Base-by-base conservation (phyloP, 2,329 filamentous ascomycete genomes). In the Aspergillus versicolor region DNA sequence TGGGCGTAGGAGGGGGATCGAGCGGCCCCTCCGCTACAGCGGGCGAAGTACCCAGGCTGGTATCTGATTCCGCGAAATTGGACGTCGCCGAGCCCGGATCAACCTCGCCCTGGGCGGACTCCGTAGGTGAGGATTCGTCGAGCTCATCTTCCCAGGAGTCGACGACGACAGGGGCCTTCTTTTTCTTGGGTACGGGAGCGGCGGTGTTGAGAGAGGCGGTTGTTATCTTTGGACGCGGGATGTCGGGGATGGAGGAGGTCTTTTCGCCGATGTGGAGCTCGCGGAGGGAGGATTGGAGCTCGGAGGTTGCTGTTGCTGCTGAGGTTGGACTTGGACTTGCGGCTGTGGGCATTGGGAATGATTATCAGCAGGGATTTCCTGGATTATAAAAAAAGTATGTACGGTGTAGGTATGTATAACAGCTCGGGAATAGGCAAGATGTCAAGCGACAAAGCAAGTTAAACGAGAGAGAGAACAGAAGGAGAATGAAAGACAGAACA, bases 71-170 rank as follows among this genome's bases (percentile, higher is more conserved):
- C 12, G 44, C 5, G n/a, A 13, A 11, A 30, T 27, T 32, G 9
- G 48, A 45, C 2, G 30, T 19, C 4, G 46, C 13, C 22, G 30
- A 21, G 38, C n/a, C 15, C 12, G 12, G 27, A 30, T 37, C 48
- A 41, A 47, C 37, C 34, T 49, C 55, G 44, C 52, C 50, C 32
- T 66, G 34, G 34, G 34, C 67, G 4, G 63, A 58, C n/a, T 79
- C 78, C 3, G 8, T 9, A 3, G 27, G 27, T 15, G 74, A 74
- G 6, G 79, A 75, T 17, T 76, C 80, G 34, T 80, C 73, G 32
- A 82, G 80, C 55, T 89, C 89, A 66, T 94, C 88, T 74, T 92
- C 89, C 89, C 89, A 92, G 43, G 87, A 90, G 62, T 92, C 89
- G 52, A 82, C 84, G 19, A 88, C 83, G 17, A 88, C 77, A 17